A percentile compares a stretch with the other conserved stretches of the same genome.
These are phyloP conservation scores for Fusarium pseudoanthophilum DNA, from an alignment of 2,329 filamentous ascomycete genomes.

Conservation along the genomic window DNA sequence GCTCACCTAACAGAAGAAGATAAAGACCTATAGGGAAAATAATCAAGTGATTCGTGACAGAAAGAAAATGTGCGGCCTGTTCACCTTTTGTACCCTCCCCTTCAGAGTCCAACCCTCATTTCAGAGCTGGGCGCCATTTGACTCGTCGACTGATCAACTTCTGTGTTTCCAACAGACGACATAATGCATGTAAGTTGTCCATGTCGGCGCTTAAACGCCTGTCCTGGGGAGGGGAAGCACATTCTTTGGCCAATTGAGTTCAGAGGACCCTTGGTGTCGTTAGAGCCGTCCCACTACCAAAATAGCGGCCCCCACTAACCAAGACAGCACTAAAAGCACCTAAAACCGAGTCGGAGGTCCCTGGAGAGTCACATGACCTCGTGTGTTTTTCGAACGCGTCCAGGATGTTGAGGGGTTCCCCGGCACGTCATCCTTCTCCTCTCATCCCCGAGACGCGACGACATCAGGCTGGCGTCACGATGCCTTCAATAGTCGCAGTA, in stretches of 20 bases:
- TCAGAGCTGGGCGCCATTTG: conserved; percentile 33
- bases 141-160: conserved; percentile 37
- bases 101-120: conserved; percentile 1
- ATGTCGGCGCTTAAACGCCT: conserved; percentile 48
- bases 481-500: conserved; percentile 23
- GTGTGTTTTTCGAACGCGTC: conserved; percentile 37
- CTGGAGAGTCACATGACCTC: conserved; percentile 36
- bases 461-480: conserved; percentile 26
- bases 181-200: conserved; percentile 44
- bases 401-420: conserved; percentile 6
- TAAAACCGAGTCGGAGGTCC: neutral
- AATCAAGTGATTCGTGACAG: conserved; percentile 17
- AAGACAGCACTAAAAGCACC: conserved; percentile 8
- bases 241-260: conserved; percentile 37
- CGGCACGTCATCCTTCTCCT: conserved; percentile 34
- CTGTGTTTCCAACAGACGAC: conserved; percentile 38
- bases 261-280: conserved; percentile 41
- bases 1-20: neutral
- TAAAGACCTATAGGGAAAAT: neutral
- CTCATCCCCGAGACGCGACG: conserved; percentile 35
- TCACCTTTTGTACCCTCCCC: conserved; percentile 42
- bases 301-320: conserved; percentile 39
- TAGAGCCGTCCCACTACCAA: conserved; percentile 40
- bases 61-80: conserved; percentile 30
- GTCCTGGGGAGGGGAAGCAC: conserved; percentile 39